Evolutionary conservation across 2,329 filamentous ascomycete species (phyloP), one percentile per base, ranked within the genome.

Genomic region (Penicillium frequentans): DNA sequence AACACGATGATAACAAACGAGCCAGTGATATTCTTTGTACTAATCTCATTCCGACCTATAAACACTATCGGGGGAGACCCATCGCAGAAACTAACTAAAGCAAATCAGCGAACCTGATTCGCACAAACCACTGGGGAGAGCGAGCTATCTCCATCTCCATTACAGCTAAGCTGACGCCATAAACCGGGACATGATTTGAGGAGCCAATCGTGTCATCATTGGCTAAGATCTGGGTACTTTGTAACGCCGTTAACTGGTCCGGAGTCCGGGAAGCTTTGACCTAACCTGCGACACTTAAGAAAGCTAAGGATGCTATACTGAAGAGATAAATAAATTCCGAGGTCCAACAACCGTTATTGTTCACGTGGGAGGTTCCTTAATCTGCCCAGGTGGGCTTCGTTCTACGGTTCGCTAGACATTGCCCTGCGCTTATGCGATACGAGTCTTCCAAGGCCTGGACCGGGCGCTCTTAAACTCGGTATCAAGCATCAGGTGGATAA

Each of bases 231-330:
- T 53, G 35, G 42, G 57, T 13, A 42, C 19, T 39, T 39, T 19
- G 35, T 13, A 44, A 27, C 52, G 27, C 46, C 11, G 35, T 24
- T 44, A 13, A 43, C 31, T 49, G 54, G 33, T 37, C 55, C 59
- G 59, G 59, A 62, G 54, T 62, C 59, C 59, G 59, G 59, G 52
- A 33, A 62, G 59, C 59, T 62, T 62, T 60, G 59, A 56, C 59
- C 57, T 21, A 31, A 39, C 7, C 47, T 19, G 31, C 26, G 26
- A n/a, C 10, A 37, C 10, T 24, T n/a, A 16, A 35, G 47, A 21
- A 31, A 19, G 14, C 37, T n/a, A 10, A 3, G 2, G n/a, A 19
- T 39, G n/a, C 35, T 3, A 19, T 9, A 19, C 35, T n/a, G 3
- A 1, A 16, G 6, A n/a, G n/a, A 39, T 19, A 19, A 19, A 19